Conservation (phyloP, 1,139 yeast genomes). For the Pichia sp. region DNA sequence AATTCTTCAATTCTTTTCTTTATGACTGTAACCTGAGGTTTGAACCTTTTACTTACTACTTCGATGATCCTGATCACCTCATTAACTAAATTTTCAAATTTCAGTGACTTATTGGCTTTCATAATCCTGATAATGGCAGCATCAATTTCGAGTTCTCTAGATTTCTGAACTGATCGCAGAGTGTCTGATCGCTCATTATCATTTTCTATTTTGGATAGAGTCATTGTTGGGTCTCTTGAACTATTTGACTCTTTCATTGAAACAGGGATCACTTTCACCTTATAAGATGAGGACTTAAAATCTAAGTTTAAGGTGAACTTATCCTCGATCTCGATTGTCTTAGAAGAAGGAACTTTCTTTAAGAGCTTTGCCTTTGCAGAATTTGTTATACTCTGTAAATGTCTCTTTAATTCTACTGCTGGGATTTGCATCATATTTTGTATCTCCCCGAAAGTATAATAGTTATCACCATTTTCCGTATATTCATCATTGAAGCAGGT, state of each 20-base stretch:
- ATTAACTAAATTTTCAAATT: constrained; percentile 57
- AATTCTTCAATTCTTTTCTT: constrained; percentile 75
- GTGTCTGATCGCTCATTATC: constrained; percentile 34
- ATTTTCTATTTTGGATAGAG: constrained; percentile 28
- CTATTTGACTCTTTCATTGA: constrained; percentile 24
- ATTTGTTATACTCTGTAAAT: constrained; percentile 75
- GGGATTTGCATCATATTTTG: constrained; percentile 65
- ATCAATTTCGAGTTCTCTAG: constrained; percentile 57
- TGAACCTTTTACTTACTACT: constrained; percentile 57
- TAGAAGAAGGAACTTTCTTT: constrained; percentile 65
- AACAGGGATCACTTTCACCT: constrained; percentile 75
- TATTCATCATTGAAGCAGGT: constrained; percentile 47
- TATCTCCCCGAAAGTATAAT: constrained; percentile 53
- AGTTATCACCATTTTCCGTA: constrained; percentile 31
- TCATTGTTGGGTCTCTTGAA: constrained; percentile 34
- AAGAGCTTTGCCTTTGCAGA: constrained; percentile 75
- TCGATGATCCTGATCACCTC: constrained; percentile 42
- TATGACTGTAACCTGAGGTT: constrained; percentile 50
- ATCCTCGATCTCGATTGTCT: constrained; percentile 59
- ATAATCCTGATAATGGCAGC: constrained; percentile 87
- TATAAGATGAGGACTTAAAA: constrained; percentile 63
- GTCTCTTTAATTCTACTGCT: constrained; percentile 60
- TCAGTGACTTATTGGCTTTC: constrained; percentile 62
- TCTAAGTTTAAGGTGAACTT: constrained; percentile 59
- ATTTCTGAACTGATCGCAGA: constrained; percentile 32